These are phyloP conservation scores for Apiospora kogelbergensis DNA, from an alignment of 2,329 filamentous ascomycete species.

Conservation along the genomic window DNA sequence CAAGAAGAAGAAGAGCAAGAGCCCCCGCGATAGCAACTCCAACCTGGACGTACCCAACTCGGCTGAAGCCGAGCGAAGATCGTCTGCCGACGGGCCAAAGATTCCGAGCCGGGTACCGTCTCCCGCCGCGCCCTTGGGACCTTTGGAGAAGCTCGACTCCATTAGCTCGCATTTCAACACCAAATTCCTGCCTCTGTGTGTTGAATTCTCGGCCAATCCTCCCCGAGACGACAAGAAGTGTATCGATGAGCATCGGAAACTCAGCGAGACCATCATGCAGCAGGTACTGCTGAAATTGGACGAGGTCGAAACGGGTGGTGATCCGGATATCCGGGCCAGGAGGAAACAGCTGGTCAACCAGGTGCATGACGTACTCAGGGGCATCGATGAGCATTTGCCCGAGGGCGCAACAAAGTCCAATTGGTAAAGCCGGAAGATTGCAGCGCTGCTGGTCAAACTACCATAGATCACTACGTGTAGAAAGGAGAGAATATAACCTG, in stretches of 20 bases:
- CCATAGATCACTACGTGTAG: not conserved
- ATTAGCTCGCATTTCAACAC: slow-evolving; percentile 64
- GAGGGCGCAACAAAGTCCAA: slow-evolving; percentile 15
- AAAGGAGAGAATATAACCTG: not conserved
- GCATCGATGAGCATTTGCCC: slow-evolving; percentile 53
- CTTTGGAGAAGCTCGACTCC: slow-evolving; percentile 65
- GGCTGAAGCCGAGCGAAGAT: slow-evolving; percentile 33
- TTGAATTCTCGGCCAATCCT: slow-evolving; percentile 60
- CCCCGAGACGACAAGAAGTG: slow-evolving; percentile 67
- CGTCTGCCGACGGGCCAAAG: slow-evolving; percentile 32
- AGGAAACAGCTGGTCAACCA: slow-evolving; percentile 73
- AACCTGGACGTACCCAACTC: slow-evolving; percentile 39
- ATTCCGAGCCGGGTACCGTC: slow-evolving; percentile 39
- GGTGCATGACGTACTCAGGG: slow-evolving; percentile 65
- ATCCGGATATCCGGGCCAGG: slow-evolving; percentile 60
- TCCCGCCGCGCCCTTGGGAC: slow-evolving; percentile 37
- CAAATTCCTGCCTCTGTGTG: slow-evolving; percentile 65
- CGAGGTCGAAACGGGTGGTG: slow-evolving; percentile 71
- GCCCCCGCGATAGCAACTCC: slow-evolving; percentile 44
- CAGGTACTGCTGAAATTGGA: slow-evolving; percentile 78
- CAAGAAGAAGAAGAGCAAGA: slow-evolving; percentile 37
- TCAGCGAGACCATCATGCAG: slow-evolving; percentile 75
- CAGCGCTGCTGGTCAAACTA: not conserved
- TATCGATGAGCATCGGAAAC: slow-evolving; percentile 70
- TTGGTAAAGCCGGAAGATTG: not conserved